Percentiles rank a stretch among this genome's conserved stretches.
Evolutionary conservation across 257 asterid genomes (phyloP).

Genomic region (Leptodermis oblonga): DNA sequence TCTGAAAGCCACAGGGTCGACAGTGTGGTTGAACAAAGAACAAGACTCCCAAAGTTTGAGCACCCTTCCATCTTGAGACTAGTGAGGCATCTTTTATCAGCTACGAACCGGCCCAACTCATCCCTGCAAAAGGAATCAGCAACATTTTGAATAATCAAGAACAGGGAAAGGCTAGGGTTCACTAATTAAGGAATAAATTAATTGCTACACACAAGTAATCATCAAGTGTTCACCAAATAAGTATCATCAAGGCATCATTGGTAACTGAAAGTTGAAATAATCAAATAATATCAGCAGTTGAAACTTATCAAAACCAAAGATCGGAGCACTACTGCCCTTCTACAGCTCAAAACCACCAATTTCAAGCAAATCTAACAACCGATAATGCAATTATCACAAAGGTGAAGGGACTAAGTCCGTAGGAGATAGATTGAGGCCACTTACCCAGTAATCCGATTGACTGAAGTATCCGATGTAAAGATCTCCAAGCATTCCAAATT

Average conservation of each 20-base stretch:
- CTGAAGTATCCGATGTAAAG: conserved; percentile 45
- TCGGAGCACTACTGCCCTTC: not conserved
- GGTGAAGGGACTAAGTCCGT: not conserved
- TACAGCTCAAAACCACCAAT: not conserved
- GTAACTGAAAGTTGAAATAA: not conserved
- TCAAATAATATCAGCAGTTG: not conserved
- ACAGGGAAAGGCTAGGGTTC: not conserved
- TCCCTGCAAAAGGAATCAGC: conserved; percentile 50
- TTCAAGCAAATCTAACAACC: not conserved
- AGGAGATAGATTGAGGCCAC: not conserved
- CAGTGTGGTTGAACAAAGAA: conserved; percentile 63
- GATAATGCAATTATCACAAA: not conserved
- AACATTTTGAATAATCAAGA: not conserved
- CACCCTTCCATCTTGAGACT: conserved; percentile 98
- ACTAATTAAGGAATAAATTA: not conserved
- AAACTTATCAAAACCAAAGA: not conserved
- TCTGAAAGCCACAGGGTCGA: conserved; percentile 79
- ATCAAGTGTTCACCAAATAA: not conserved
- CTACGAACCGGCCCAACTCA: conserved; percentile 76
- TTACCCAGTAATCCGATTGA: conserved; percentile 89
- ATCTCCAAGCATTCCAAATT: conserved; percentile 78
- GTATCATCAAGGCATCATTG: not conserved
- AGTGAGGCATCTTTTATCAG: conserved; percentile 68
- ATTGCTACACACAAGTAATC: not conserved
- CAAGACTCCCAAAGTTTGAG: conserved; percentile 63